Evolutionary conservation across 2,329 filamentous ascomycete species (phyloP).

Genomic region (Penicillium sp.): DNA sequence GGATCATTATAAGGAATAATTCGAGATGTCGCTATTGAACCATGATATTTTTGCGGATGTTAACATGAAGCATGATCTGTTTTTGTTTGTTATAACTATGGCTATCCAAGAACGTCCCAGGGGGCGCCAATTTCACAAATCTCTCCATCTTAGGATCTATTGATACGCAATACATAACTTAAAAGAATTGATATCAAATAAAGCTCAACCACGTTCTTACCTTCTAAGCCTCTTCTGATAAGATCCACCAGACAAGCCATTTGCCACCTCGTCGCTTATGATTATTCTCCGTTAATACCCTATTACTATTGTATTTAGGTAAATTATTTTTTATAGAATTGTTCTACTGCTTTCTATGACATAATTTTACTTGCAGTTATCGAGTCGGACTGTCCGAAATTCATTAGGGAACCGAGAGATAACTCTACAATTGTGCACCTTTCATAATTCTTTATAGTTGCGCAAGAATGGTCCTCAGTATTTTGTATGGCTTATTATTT

Average conservation of each 20-base stretch:
- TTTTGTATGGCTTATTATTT: neutral
- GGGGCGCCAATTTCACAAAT: neutral
- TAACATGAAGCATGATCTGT: neutral
- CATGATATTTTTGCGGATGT: neutral
- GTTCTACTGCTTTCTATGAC: neutral
- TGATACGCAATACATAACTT: neutral
- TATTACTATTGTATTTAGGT: too few relatives aligned
- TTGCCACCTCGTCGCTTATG: too few relatives aligned
- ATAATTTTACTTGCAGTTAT: neutral
- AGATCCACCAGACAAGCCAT: too few relatives aligned
- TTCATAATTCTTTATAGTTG: neutral
- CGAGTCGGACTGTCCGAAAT: neutral
- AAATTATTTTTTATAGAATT: neutral
- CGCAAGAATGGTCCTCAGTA: neutral
- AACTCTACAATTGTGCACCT: neutral
- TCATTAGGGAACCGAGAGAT: neutral
- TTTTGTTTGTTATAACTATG: neutral
- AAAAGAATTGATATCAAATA: neutral
- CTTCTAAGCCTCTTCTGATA: too few relatives aligned
- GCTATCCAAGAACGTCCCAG: neutral
- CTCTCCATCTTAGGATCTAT: neutral
- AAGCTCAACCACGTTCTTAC: neutral
- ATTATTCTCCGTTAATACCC: too few relatives aligned
- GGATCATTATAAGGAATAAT: neutral
- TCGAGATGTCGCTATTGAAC: neutral